These are phyloP conservation scores for Globisporangium irregulare DNA, from an alignment of 352 stramenopile species.

Conservation along the genomic window DNA sequence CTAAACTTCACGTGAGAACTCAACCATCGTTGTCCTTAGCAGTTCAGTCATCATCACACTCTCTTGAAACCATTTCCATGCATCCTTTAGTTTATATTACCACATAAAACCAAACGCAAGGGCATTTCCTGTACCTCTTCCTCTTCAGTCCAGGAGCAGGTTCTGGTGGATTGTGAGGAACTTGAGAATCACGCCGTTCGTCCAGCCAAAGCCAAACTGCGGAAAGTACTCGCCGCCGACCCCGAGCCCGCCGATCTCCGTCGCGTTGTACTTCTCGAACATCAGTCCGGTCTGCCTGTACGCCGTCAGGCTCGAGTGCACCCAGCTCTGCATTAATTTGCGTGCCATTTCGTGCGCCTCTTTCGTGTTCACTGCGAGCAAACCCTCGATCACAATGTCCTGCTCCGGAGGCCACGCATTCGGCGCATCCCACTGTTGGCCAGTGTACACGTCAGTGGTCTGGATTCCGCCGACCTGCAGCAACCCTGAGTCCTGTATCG, in stretches of 20 bases:
- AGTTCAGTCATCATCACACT: no score
- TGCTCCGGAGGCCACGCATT: constrained; percentile 87
- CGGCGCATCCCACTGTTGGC: constrained; percentile 86
- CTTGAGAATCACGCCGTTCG: constrained; percentile 77
- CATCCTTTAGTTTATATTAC: neutral
- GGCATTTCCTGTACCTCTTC: neutral
- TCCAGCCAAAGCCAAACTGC: constrained; percentile 74
- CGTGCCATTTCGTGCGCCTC: constrained; percentile 52
- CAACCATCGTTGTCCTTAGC: no score
- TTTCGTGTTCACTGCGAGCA: constrained; percentile 47
- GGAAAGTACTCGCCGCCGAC: constrained; percentile 86
- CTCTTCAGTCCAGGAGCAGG: constrained; percentile 34
- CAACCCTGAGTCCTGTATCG: constrained; percentile 54
- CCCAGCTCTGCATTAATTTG: constrained; percentile 58
- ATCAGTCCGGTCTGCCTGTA: constrained; percentile 76
- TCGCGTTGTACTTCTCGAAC: constrained; percentile 90
- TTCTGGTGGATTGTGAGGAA: constrained; percentile 79
- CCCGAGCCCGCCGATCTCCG: constrained; percentile 55
- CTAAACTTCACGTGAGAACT: no score
- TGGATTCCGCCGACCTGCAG: constrained; percentile 63
- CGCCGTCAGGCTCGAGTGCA: constrained; percentile 51
- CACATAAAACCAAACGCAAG: neutral
- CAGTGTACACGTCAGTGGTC: constrained; percentile 66
- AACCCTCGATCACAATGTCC: constrained; percentile 76
- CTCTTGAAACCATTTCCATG: no score